Evolutionary conservation across 306 rosid genomes (phyloP).

Genomic region (Pueraria montana): DNA sequence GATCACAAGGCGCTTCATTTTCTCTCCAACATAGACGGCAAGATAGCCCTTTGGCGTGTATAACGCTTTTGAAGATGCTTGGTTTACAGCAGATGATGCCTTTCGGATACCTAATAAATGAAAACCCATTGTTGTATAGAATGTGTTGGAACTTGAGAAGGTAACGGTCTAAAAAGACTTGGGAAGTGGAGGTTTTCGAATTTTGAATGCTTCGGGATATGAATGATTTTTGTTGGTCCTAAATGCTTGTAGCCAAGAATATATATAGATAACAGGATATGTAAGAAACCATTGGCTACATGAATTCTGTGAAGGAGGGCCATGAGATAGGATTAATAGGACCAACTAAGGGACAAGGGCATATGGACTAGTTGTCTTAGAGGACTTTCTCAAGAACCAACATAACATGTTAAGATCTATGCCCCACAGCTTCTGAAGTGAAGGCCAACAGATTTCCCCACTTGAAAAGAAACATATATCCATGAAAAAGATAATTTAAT

Average conservation of each 20-base stretch:
- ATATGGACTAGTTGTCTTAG: constrained; percentile 37
- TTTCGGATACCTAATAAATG: constrained; percentile 37
- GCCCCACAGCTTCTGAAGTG: neutral
- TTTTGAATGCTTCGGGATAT: constrained; percentile 8
- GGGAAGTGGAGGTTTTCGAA: neutral
- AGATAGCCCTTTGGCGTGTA: constrained; percentile 59
- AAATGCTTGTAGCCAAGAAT: constrained; percentile 1
- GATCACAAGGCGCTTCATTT: neutral
- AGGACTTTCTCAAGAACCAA: neutral
- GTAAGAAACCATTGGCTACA: neutral
- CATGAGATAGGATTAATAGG: neutral
- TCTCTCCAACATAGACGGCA: constrained; percentile 59
- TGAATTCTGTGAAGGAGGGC: neutral
- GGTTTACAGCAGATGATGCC: neutral
- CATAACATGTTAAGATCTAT: neutral
- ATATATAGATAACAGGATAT: constrained; percentile 44
- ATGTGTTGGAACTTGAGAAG: neutral
- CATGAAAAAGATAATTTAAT: neutral
- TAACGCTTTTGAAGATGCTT: constrained; percentile 2
- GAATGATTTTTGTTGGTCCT: constrained; percentile 26
- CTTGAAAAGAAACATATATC: neutral
- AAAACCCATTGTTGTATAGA: constrained; percentile 40
- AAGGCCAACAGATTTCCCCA: neutral
- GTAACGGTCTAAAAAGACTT: neutral
- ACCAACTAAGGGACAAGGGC: constrained; percentile 3